A percentile compares a stretch with the other conserved stretches of the same genome.
These are phyloP conservation scores for Pleurozium schreberi DNA, from an alignment of 225 moss, liverwort and hornwort genomes.

Conservation along the genomic window DNA sequence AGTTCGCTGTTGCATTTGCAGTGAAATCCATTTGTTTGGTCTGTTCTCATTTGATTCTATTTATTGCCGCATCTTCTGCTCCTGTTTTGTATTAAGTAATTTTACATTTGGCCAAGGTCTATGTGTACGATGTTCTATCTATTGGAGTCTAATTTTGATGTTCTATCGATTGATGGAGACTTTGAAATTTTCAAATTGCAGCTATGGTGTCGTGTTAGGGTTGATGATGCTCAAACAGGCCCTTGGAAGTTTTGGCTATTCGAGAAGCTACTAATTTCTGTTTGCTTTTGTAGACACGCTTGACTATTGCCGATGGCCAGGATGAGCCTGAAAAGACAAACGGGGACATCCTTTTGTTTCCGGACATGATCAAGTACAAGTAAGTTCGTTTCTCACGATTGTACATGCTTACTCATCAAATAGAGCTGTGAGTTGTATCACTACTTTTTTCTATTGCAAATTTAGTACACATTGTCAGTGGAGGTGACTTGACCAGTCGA, in stretches of 20 bases:
- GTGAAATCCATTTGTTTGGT: background rate
- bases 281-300: slow-evolving; percentile 48
- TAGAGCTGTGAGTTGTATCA: background rate
- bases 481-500: background rate
- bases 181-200: background rate
- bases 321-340: slow-evolving; percentile 54
- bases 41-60: background rate
- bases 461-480: background rate
- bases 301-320: slow-evolving; percentile 79
- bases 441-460: background rate
- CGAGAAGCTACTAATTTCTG: slow-evolving; percentile 1
- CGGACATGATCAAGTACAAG: slow-evolving; percentile 87
- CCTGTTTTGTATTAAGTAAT: background rate
- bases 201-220: background rate
- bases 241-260: background rate
- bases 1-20: background rate
- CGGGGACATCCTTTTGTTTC: slow-evolving; percentile 87
- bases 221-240: background rate
- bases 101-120: background rate
- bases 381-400: slow-evolving; percentile 13
- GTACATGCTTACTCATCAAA: background rate
- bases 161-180: background rate
- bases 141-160: background rate
- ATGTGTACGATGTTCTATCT: background rate
- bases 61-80: background rate